Conservation (phyloP, 768 basidiomycete species). For the Podaxis sp. region DNA sequence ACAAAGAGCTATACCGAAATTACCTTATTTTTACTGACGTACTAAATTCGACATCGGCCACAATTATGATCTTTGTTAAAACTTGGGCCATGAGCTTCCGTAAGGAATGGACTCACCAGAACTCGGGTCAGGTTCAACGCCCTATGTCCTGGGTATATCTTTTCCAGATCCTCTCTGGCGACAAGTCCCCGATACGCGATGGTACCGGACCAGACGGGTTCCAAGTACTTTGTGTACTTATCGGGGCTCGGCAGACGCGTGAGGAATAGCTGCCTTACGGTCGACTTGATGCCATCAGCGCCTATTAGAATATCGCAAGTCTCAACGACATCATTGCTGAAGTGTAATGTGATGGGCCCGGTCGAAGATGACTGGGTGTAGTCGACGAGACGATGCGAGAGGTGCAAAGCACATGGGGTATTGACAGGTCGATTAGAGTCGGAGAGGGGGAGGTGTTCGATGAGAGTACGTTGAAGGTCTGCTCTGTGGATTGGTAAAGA, state of each 20-base stretch:
- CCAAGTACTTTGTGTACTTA: not conserved
- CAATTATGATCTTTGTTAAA: too few relatives aligned
- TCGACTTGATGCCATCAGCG: constrained; percentile 42
- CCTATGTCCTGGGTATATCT: constrained; percentile 21
- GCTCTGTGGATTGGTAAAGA: constrained; percentile 25
- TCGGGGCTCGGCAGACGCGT: constrained; percentile 2
- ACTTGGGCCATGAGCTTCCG: too few relatives aligned
- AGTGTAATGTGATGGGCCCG: constrained; percentile 30
- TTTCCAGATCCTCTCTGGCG: constrained; percentile 23
- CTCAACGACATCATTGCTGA: constrained; percentile 14
- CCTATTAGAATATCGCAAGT: constrained; percentile 31
- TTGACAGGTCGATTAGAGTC: not conserved
- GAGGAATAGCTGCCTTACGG: constrained; percentile 21
- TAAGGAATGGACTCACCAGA: too few relatives aligned
- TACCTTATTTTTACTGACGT: not conserved
- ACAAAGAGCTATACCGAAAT: not conserved
- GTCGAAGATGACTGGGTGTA: not conserved
- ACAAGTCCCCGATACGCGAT: constrained; percentile 37
- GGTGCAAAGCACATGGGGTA: constrained; percentile 21
- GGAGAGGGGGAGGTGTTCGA: constrained; percentile 30
- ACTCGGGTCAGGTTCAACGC: constrained; percentile 1
- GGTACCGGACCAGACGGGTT: constrained; percentile 38
- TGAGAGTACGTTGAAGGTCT: constrained; percentile 30
- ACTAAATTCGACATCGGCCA: not conserved
- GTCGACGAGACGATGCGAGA: constrained; percentile 15